phyloP scores from a whole-genome alignment of 2,329 filamentous ascomycete species.

The Magnaporthales sp. region DNA sequence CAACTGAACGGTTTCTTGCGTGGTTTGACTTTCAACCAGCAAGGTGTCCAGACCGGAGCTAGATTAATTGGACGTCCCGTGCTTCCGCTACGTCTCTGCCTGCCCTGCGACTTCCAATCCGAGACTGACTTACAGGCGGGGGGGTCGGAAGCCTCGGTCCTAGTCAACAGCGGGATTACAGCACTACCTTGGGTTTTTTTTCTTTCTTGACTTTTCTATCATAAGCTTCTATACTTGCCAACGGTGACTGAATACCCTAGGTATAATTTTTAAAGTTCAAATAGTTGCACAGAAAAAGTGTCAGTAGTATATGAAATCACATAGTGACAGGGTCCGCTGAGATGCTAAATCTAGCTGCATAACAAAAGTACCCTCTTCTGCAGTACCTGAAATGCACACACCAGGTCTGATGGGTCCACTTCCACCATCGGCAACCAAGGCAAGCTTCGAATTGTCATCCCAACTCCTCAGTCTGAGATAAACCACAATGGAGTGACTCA shows the following conservation, averaged over 20 bases:
- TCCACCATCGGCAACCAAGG: not conserved
- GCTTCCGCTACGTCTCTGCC: not conserved
- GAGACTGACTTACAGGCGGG: not conserved
- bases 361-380: not conserved
- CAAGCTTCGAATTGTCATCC: not conserved
- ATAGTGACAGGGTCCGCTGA: not conserved
- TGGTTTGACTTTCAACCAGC: not conserved
- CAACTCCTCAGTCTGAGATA: not conserved
- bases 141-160: not conserved
- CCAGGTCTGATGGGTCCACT: not conserved
- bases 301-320: not conserved
- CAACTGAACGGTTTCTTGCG: not conserved
- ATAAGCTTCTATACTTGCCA: no score
- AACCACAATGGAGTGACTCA: not conserved
- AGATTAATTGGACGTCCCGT: not conserved
- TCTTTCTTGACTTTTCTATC: no score
- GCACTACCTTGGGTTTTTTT: no score
- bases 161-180: no score
- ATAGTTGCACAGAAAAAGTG: no score
- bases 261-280: no score
- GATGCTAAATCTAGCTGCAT: not conserved
- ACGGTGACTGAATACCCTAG: no score
- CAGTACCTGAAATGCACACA: not conserved
- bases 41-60: not conserved
- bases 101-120: not conserved